These are phyloP conservation scores for Metarhizium anisopliae DNA, from an alignment of 2,329 filamentous ascomycete species.

Conservation along the genomic window DNA sequence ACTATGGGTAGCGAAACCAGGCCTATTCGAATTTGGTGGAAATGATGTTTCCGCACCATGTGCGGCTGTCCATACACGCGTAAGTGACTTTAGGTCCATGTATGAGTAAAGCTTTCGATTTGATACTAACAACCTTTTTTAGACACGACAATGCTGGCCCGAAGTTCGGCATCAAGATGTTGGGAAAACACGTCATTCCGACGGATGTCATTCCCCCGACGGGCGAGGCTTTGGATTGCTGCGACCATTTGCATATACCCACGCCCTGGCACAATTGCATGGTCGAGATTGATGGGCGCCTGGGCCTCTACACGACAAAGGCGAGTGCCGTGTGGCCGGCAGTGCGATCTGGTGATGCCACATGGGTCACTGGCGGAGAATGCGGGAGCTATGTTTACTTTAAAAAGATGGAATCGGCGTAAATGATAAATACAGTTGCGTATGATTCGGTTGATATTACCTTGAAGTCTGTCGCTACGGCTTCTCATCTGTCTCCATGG, in stretches of 20 bases:
- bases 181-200: slow-evolving; percentile 22
- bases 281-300: slow-evolving; percentile 15
- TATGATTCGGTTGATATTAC: no score
- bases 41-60: slow-evolving; percentile 32
- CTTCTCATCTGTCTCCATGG: no score
- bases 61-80: slow-evolving; percentile 39
- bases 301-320: slow-evolving; percentile 14
- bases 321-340: slow-evolving; percentile 10
- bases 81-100: slow-evolving; percentile 12
- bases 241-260: slow-evolving; percentile 24
- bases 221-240: slow-evolving; percentile 8
- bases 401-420: no score
- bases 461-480: no score
- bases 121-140: neutral
- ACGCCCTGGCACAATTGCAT: slow-evolving; percentile 35
- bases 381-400: neutral
- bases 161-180: slow-evolving; percentile 31
- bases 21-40: slow-evolving; percentile 39
- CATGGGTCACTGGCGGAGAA: neutral
- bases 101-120: neutral
- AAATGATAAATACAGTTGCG: no score
- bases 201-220: slow-evolving; percentile 22
- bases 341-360: slow-evolving; percentile 3
- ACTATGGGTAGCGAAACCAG: slow-evolving; percentile 26
- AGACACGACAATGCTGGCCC: slow-evolving; percentile 29